Conservation (phyloP, 345 rosid genomes). For the Anacardium occidentale region DNA sequence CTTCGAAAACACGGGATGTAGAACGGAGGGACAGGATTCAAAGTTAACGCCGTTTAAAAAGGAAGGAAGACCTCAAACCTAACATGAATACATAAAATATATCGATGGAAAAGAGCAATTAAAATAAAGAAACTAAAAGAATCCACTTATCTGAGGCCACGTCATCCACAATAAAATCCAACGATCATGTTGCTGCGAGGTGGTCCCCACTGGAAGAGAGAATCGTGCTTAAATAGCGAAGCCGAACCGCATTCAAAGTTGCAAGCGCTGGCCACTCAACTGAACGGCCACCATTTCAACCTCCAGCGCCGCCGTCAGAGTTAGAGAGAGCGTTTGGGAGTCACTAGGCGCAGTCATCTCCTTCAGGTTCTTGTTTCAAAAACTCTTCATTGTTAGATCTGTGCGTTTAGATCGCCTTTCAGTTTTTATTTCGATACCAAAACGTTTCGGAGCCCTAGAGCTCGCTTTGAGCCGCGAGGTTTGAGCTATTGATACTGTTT, state of each 20-base stretch:
- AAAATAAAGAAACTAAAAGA: not conserved
- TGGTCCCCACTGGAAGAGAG: conserved; percentile 1
- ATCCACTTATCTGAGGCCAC: not conserved
- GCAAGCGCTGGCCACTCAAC: not conserved
- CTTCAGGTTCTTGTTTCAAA: not conserved
- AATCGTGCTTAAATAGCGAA: conserved; percentile 10
- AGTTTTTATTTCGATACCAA: too few species aligned
- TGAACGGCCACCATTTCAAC: not conserved
- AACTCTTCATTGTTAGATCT: too few species aligned
- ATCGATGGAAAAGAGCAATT: not conserved
- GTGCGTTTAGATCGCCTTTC: too few species aligned
- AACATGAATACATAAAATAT: too few species aligned
- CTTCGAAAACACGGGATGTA: too few species aligned
- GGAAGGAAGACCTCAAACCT: not conserved
- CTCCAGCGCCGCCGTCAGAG: too few species aligned
- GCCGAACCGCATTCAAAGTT: not conserved
- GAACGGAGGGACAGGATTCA: too few species aligned
- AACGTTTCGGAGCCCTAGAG: too few species aligned
- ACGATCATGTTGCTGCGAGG: not conserved
- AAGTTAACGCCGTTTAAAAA: too few species aligned
- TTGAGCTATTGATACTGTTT: too few species aligned
- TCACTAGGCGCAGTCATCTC: not conserved
- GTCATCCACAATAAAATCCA: not conserved
- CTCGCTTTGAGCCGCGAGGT: too few species aligned
- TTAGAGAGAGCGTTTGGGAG: not conserved